These are phyloP conservation scores for Rusavskia elegans DNA, from an alignment of 495 filamentous ascomycete genomes.

Conservation along the genomic window DNA sequence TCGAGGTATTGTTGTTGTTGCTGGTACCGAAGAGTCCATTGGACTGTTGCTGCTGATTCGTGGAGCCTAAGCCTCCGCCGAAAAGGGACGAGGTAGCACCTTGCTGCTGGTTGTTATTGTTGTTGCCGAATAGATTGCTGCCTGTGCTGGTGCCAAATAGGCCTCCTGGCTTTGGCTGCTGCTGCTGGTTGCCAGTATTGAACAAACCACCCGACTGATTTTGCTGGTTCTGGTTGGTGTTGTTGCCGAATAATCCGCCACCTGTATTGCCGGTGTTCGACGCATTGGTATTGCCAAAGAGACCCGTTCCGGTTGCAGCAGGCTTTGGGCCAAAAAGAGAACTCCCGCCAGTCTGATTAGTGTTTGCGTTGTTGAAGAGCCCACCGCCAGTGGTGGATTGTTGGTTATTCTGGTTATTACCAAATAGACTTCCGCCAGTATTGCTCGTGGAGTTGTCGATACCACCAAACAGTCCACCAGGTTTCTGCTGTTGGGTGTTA, in stretches of 20 bases:
- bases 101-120: slow-evolving; percentile 28
- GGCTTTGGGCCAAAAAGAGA: slow-evolving; percentile 27
- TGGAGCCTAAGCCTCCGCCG: slow-evolving; percentile 31
- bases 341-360: slow-evolving; percentile 13
- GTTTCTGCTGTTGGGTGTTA: slow-evolving; percentile 29
- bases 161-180: slow-evolving; percentile 28
- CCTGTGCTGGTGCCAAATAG: slow-evolving; percentile 19
- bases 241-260: slow-evolving; percentile 17
- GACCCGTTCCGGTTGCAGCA: slow-evolving; percentile 22
- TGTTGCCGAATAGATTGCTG: slow-evolving; percentile 25
- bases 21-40: slow-evolving; percentile 27
- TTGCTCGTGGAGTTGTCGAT: slow-evolving; percentile 3
- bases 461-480: slow-evolving; percentile 34
- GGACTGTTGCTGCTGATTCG: slow-evolving; percentile 40
- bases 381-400: slow-evolving; percentile 19
- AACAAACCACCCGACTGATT: slow-evolving; percentile 28
- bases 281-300: slow-evolving; percentile 28
- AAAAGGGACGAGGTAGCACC: slow-evolving; percentile 41
- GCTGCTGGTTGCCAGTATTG: slow-evolving; percentile 18
- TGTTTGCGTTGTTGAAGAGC: slow-evolving; percentile 27
- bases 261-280: slow-evolving; percentile 11
- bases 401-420: slow-evolving; percentile 22
- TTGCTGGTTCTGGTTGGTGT: slow-evolving; percentile 22
- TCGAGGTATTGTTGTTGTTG: slow-evolving; percentile 23
- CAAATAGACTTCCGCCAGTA: slow-evolving; percentile 25